Conservation (phyloP, 2,329 filamentous ascomycete genomes). For the Furcasterigmium sp. region DNA sequence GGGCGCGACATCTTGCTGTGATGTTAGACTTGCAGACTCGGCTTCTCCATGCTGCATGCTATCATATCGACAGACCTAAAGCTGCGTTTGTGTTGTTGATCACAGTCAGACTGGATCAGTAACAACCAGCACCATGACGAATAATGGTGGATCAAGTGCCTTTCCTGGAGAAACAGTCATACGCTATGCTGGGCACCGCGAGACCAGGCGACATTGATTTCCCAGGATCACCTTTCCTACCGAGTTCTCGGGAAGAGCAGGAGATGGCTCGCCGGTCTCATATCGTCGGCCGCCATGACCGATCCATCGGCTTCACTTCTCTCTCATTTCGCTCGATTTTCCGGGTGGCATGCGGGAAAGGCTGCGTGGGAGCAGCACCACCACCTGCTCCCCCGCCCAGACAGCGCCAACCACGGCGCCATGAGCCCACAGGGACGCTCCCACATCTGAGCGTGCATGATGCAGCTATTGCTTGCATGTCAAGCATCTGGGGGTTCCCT, state of each 20-base stretch:
- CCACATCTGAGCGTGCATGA: slow-evolving; percentile 11
- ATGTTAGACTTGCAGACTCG: not conserved
- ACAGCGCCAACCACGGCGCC: not conserved
- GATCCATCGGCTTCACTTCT: too few relatives aligned
- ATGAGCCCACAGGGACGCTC: slow-evolving; percentile 6
- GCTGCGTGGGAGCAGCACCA: too few relatives aligned
- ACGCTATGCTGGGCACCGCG: too few relatives aligned
- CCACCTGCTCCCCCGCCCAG: not conserved
- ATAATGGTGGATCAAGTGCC: too few relatives aligned
- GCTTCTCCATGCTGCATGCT: not conserved
- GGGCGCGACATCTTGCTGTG: not conserved
- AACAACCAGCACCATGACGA: too few relatives aligned
- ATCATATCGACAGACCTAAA: not conserved
- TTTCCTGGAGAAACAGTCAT: too few relatives aligned
- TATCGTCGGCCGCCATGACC: too few relatives aligned
- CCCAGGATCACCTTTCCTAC: not conserved
- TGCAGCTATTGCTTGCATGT: slow-evolving; percentile 12
- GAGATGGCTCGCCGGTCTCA: too few relatives aligned
- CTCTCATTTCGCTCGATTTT: too few relatives aligned
- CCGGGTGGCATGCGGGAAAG: too few relatives aligned
- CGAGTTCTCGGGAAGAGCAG: not conserved
- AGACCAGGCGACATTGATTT: too few relatives aligned
- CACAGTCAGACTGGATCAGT: not conserved
- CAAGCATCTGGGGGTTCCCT: not conserved
- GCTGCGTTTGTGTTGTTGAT: not conserved